phyloP scores from a whole-genome alignment of 441 rosid species.

The Isatis lusitanica region DNA sequence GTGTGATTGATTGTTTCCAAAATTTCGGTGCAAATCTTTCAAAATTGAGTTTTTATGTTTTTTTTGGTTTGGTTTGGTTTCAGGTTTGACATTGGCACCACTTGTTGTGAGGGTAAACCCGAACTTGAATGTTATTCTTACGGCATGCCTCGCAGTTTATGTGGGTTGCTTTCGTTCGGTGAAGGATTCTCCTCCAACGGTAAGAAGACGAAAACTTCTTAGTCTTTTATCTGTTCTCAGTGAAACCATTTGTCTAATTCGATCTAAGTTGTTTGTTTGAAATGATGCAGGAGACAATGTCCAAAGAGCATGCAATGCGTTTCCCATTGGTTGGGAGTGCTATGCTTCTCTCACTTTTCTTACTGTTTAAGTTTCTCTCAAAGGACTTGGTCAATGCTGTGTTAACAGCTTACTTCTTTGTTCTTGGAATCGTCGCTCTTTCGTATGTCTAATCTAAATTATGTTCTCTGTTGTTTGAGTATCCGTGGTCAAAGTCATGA shows the following conservation, averaged over 20 bases:
- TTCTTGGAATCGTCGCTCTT: conserved; percentile 89
- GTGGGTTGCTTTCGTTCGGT: conserved; percentile 92
- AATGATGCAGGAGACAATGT: conserved; percentile 86
- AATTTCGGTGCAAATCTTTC: neutral
- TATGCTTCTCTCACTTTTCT: conserved; percentile 86
- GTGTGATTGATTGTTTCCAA: neutral
- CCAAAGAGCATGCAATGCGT: conserved; percentile 98
- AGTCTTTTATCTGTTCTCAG: neutral
- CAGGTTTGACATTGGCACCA: conserved; percentile 92
- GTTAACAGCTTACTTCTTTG: conserved; percentile 89
- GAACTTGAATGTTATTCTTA: conserved; percentile 85
- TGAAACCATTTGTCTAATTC: neutral
- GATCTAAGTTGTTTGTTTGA: conserved; percentile 23
- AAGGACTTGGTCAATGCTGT: conserved; percentile 97
- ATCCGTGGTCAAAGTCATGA: neutral
- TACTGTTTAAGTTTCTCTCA: conserved; percentile 92
- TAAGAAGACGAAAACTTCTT: conserved; percentile 38
- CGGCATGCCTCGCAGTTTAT: conserved; percentile 78
- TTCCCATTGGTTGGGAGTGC: conserved; percentile 98
- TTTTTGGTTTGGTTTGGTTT: conserved; percentile 1
- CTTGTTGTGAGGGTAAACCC: conserved; percentile 83
- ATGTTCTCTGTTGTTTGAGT: neutral
- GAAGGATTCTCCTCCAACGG: conserved; percentile 84
- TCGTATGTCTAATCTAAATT: conserved; percentile 58
- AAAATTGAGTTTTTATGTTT: conserved; percentile 3